These are phyloP conservation scores for Lepidium aucheri DNA, from an alignment of 345 rosid genomes.

Conservation along the genomic window DNA sequence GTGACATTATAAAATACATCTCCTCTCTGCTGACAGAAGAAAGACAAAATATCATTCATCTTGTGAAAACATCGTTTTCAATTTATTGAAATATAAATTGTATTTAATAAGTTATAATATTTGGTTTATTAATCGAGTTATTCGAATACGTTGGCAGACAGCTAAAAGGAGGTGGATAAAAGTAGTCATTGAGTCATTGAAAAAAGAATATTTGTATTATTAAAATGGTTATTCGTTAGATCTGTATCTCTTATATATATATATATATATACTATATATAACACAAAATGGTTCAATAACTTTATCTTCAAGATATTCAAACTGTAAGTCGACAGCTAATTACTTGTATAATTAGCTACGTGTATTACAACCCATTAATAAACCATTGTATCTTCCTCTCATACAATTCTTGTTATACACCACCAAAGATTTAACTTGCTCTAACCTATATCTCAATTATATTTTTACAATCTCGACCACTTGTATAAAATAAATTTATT, in stretches of 20 bases:
- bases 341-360: background rate
- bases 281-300: background rate
- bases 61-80: background rate
- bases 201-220: constrained; percentile 7
- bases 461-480: background rate
- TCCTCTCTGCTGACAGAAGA: too few relatives aligned
- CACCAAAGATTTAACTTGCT: constrained; percentile 1
- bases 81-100: background rate
- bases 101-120: background rate
- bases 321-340: constrained; percentile 12
- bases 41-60: background rate
- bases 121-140: background rate
- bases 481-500: background rate
- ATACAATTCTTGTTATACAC: background rate
- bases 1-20: too few relatives aligned
- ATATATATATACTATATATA: too few relatives aligned
- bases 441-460: background rate
- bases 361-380: background rate
- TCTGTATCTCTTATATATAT: background rate
- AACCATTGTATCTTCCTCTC: background rate
- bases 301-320: constrained; percentile 4
- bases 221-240: constrained; percentile 7
- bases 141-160: constrained; percentile 31
- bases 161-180: constrained; percentile 29
- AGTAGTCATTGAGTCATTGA: constrained; percentile 17